phyloP scores from a whole-genome alignment of 108 stramenopile genomes.

The Cyclotella sp. region DNA sequence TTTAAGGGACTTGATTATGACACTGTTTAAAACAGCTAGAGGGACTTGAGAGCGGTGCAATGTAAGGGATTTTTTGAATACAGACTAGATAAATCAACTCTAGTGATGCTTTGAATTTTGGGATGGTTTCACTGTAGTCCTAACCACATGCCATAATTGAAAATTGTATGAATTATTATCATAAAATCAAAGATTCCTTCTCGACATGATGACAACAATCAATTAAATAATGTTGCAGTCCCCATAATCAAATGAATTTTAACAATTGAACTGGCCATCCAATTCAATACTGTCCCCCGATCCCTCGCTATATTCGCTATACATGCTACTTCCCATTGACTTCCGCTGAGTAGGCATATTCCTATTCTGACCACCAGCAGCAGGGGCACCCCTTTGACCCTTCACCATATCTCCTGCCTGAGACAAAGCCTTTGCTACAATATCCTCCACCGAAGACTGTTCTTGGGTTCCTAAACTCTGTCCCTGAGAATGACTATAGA shows the following conservation, averaged over 20 bases:
- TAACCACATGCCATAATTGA: no score
- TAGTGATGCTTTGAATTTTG: no score
- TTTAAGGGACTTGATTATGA: no score
- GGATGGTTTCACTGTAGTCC: no score
- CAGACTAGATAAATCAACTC: no score
- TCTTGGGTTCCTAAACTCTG: background rate
- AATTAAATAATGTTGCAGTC: no score
- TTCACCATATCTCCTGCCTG: background rate
- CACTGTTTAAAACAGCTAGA: no score
- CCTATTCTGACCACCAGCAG: slow-evolving; percentile 60
- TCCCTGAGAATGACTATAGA: slow-evolving; percentile 3
- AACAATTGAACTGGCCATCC: slow-evolving; percentile 8
- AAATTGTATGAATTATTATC: no score
- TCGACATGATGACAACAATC: no score
- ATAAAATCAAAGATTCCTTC: no score
- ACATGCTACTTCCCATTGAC: background rate
- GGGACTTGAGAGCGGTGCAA: no score
- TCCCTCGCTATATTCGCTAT: background rate
- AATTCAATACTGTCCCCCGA: background rate
- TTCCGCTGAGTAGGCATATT: background rate
- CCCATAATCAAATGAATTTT: background rate
- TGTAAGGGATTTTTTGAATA: no score
- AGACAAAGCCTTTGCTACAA: background rate
- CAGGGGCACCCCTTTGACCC: background rate
- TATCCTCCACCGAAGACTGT: background rate